These are phyloP conservation scores for Urtica urens DNA, from an alignment of 306 rosid genomes.

Conservation along the genomic window DNA sequence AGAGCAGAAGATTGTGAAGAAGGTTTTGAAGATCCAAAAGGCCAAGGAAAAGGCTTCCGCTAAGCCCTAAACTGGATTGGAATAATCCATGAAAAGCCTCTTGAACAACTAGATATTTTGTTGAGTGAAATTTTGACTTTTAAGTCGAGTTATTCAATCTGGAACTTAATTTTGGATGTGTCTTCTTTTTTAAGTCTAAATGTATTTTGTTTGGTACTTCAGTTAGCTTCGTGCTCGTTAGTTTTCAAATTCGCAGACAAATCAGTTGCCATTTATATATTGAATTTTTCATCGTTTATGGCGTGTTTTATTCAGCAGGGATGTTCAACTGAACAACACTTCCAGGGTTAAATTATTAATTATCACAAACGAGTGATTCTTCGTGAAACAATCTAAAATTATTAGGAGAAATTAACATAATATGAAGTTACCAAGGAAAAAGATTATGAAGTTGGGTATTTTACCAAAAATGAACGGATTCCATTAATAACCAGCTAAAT, in stretches of 20 bases:
- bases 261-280: neutral
- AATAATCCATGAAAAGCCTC: neutral
- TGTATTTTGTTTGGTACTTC: slow-evolving; percentile 9
- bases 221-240: slow-evolving; percentile 1
- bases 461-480: too few relatives aligned
- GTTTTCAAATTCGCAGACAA: slow-evolving; percentile 13
- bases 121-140: slow-evolving; percentile 46
- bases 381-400: too few relatives aligned
- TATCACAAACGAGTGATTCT: too few relatives aligned
- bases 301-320: too few relatives aligned
- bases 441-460: too few relatives aligned
- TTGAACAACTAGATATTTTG: slow-evolving; percentile 16
- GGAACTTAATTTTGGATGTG: slow-evolving; percentile 15
- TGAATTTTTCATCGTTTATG: too few relatives aligned
- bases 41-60: slow-evolving; percentile 63
- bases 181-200: slow-evolving; percentile 12
- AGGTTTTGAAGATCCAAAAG: slow-evolving; percentile 91
- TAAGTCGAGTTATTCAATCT: slow-evolving; percentile 21
- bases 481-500: too few relatives aligned
- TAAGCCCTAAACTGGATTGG: slow-evolving; percentile 28
- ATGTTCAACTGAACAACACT: too few relatives aligned
- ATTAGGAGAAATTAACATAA: too few relatives aligned
- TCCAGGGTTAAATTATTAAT: too few relatives aligned
- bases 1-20: slow-evolving; percentile 86
- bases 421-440: too few relatives aligned